Evolutionary conservation across 495 filamentous ascomycete species (phyloP), one percentile per base, ranked within the genome.

Genomic region (Aspergillus bertholletiae): DNA sequence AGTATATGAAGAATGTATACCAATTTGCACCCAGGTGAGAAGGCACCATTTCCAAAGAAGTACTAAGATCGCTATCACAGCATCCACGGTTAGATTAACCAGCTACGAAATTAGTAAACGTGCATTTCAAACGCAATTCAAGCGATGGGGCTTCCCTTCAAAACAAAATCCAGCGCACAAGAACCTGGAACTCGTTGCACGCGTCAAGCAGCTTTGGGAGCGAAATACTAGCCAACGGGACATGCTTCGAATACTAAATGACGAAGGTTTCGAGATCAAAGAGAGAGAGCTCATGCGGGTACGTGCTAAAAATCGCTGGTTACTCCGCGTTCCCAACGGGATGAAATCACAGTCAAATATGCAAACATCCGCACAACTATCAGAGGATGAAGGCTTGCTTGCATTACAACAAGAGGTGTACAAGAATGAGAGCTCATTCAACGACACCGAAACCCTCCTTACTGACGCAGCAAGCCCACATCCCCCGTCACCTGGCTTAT

Each of bases 171-270:
- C 83, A 9, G 81, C 81, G 5, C 84, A 87, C 66, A 86, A 85
- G 61, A 87, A 89, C 62, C 67, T 74, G 22, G 72, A 70, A 12
- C 78, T 94, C 9, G 81, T 88, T 18, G 80, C 75, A 3, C 80
- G 89, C 1, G 79, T 90, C 40, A 82, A 83, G 55, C 78, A 90
- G 74, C 80, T 94, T 56, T 94, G 89, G 88, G 84, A 88, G 62
- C 71, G 72, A 30, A 92, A 92, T 57, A 74, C 79, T 3, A 77
- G 68, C 34, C 87, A 89, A 59, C 80, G 80, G 53, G 82, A 89
- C 46, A 94, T 94, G 85, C 77, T 90, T 26, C 67, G 69, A n/a
- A 81, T 80, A 12, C 74, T 94, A 39, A 81, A 82, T 43, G 74
- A 80, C 13, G 87, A 90, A 62, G 89, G 89, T 5, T 90, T 83